These are phyloP conservation scores for Endoconidiophora polonica DNA, from an alignment of 2,329 filamentous ascomycete species.

Conservation along the genomic window DNA sequence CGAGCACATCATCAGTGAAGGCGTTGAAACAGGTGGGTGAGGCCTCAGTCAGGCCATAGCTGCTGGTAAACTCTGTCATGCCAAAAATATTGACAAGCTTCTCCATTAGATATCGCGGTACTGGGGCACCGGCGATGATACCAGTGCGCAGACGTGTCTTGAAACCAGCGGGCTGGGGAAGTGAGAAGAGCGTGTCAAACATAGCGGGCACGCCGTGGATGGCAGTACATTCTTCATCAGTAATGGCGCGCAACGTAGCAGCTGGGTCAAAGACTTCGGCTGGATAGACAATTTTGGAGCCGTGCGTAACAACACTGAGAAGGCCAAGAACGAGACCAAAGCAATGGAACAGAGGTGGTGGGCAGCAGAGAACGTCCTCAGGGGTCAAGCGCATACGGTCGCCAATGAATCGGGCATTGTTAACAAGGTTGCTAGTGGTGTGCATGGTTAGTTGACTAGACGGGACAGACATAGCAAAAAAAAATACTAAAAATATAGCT, in stretches of 20 bases:
- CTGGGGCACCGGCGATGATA: constrained; percentile 63
- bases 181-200: constrained; percentile 52
- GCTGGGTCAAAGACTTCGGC: constrained; percentile 54
- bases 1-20: constrained; percentile 53
- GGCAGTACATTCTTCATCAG: constrained; percentile 52
- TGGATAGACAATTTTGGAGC: constrained; percentile 60
- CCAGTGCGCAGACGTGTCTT: constrained; percentile 48
- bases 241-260: constrained; percentile 49
- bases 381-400: constrained; percentile 55
- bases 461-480: neutral
- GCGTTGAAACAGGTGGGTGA: constrained; percentile 70
- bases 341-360: constrained; percentile 72
- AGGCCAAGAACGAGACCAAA: constrained; percentile 67
- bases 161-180: constrained; percentile 25
- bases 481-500: constrained; percentile 15
- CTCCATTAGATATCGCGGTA: constrained; percentile 60
- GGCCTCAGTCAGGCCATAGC: constrained; percentile 60
- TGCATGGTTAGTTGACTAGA: constrained; percentile 3
- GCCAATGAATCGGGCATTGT: constrained; percentile 54
- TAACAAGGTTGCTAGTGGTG: constrained; percentile 35
- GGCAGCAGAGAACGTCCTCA: constrained; percentile 58
- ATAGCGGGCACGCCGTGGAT: constrained; percentile 72
- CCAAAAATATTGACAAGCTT: constrained; percentile 52
- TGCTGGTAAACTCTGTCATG: constrained; percentile 58
- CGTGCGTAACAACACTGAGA: constrained; percentile 55